phyloP scores from a whole-genome alignment of 2,329 filamentous ascomycete genomes.

The Corynespora cassiicola region DNA sequence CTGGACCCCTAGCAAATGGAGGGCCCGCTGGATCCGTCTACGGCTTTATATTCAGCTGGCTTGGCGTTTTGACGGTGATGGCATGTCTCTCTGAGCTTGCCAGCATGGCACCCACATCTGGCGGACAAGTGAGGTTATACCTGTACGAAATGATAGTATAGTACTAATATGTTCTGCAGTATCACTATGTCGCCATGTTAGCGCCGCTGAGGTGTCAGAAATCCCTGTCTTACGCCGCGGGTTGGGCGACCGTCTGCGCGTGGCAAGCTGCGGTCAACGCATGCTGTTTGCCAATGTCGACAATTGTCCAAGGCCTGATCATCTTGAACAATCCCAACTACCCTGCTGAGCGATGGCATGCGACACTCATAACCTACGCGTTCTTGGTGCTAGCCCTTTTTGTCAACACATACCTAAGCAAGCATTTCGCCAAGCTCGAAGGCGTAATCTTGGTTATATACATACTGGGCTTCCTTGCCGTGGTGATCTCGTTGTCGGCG shows the following conservation, averaged over 20 bases:
- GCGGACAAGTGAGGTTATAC: constrained; percentile 23
- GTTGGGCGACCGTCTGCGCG: no score
- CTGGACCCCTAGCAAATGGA: constrained; percentile 7
- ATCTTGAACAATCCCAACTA: constrained; percentile 46
- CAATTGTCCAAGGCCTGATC: constrained; percentile 14
- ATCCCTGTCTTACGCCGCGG: constrained; percentile 1
- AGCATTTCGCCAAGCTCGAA: constrained; percentile 51
- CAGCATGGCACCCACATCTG: no score
- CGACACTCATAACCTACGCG: constrained; percentile 53
- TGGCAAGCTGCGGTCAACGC: no score
- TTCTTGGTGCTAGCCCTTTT: constrained; percentile 38
- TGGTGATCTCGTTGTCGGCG: constrained; percentile 51
- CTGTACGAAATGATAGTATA: constrained; percentile 9
- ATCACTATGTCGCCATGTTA: constrained; percentile 38
- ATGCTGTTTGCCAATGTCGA: no score
- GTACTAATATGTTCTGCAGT: constrained; percentile 1
- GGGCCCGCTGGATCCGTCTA: constrained; percentile 17
- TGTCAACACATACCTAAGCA: constrained; percentile 51
- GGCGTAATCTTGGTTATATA: constrained; percentile 51
- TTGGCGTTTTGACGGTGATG: constrained; percentile 6
- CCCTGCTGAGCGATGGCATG: constrained; percentile 50
- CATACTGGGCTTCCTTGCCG: constrained; percentile 54
- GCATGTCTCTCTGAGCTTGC: no score
- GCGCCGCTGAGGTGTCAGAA: constrained; percentile 21
- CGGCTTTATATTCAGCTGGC: constrained; percentile 10